Conservation (phyloP, 2,329 filamentous ascomycete genomes). For the Fusarium azukiicola region DNA sequence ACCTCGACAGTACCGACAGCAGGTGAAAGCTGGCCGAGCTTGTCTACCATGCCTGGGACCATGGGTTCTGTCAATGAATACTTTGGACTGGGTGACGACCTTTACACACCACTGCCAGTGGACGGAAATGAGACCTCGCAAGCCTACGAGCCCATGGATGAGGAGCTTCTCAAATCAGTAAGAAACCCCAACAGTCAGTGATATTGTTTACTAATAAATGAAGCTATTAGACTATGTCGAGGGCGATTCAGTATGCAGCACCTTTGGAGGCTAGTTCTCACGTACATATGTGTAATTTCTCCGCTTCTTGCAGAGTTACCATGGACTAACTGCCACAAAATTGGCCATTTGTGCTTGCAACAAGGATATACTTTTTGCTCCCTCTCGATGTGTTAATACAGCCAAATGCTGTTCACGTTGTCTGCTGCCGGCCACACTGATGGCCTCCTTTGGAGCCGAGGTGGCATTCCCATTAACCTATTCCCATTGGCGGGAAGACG, state of each 20-base stretch:
- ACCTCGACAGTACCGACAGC: background rate
- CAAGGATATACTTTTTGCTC: no score
- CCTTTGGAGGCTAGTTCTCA: background rate
- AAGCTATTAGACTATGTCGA: constrained; percentile 18
- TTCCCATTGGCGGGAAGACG: constrained; percentile 12
- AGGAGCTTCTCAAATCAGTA: constrained; percentile 23
- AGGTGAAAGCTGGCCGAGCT: background rate
- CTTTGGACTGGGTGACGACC: constrained; percentile 27
- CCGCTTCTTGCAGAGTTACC: no score
- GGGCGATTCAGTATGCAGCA: background rate
- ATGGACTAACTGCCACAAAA: no score
- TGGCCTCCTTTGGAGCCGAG: no score
- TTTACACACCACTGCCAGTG: background rate
- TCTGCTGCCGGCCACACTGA: no score
- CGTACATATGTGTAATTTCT: background rate
- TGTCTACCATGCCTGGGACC: background rate
- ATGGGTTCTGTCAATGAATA: constrained; percentile 28
- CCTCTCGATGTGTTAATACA: no score
- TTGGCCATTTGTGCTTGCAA: no score
- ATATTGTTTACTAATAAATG: background rate
- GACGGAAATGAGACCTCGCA: background rate
- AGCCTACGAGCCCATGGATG: constrained; percentile 6
- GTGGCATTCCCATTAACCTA: background rate
- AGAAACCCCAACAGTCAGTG: background rate
- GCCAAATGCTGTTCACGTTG: no score